Percentiles rank a stretch among this genome's conserved stretches.
Conservation (phyloP, 2,329 filamentous ascomycete species). For the Chaetomiaceae sp. region DNA sequence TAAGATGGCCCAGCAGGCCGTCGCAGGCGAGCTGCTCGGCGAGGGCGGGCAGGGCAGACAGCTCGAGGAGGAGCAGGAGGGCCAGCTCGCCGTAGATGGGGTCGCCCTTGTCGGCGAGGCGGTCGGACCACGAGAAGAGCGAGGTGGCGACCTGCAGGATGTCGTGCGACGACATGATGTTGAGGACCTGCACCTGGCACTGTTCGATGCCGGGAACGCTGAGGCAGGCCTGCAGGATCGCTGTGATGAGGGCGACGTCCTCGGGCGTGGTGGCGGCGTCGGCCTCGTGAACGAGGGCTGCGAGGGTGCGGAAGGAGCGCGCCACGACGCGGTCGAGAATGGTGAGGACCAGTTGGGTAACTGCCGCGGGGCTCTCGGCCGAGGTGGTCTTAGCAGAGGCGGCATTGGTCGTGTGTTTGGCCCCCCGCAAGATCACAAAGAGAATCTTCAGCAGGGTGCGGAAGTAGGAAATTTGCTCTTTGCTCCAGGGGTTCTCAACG, state of each 20-base stretch:
- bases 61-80: slow-evolving; percentile 79
- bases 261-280: slow-evolving; percentile 62
- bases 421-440: slow-evolving; percentile 72
- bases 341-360: slow-evolving; percentile 65
- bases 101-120: slow-evolving; percentile 70
- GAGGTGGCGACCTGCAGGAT: slow-evolving; percentile 77
- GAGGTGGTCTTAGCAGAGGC: slow-evolving; percentile 30
- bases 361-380: slow-evolving; percentile 38
- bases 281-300: slow-evolving; percentile 75
- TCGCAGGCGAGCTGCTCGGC: slow-evolving; percentile 90
- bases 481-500: slow-evolving; percentile 50
- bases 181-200: slow-evolving; percentile 65
- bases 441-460: slow-evolving; percentile 78
- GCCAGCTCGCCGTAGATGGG: slow-evolving; percentile 93
- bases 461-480: slow-evolving; percentile 64
- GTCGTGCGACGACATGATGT: slow-evolving; percentile 65
- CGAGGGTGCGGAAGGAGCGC: slow-evolving; percentile 75
- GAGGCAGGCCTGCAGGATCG: slow-evolving; percentile 79
- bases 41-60: slow-evolving; percentile 74
- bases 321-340: slow-evolving; percentile 76
- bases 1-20: slow-evolving; percentile 73
- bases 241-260: slow-evolving; percentile 83
- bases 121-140: slow-evolving; percentile 91
- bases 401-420: slow-evolving; percentile 40
- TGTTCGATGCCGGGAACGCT: slow-evolving; percentile 72